Evolutionary conservation across 2,329 filamentous ascomycete species (phyloP).

Genomic region (Xylaria sp.): DNA sequence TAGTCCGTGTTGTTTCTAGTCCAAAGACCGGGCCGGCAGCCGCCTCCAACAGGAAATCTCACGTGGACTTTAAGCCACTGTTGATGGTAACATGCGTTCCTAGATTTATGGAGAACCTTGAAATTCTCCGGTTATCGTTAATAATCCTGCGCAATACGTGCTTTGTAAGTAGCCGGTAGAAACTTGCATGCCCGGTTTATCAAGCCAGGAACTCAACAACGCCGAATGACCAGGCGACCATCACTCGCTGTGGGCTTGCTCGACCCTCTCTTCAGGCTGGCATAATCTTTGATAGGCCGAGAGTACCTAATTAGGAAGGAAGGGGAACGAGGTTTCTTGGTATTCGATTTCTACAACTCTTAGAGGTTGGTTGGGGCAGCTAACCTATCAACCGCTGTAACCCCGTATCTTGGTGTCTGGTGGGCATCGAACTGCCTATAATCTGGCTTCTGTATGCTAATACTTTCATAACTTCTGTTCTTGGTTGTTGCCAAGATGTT

Average conservation of each 20-base stretch:
- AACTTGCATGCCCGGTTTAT: constrained; percentile 18
- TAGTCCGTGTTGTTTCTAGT: constrained; percentile 34
- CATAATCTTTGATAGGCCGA: constrained; percentile 31
- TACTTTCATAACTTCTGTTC: constrained; percentile 32
- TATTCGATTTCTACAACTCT: constrained; percentile 27
- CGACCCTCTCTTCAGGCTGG: constrained; percentile 19
- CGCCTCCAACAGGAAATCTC: constrained; percentile 25
- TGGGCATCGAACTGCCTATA: constrained; percentile 19
- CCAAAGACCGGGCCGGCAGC: constrained; percentile 33
- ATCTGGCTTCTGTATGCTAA: constrained; percentile 7
- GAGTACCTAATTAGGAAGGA: constrained; percentile 33
- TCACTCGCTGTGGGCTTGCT: constrained; percentile 14
- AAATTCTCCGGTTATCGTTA: constrained; percentile 18
- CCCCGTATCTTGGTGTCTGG: constrained; percentile 26
- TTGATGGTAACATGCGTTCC: constrained; percentile 19
- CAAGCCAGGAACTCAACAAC: constrained; percentile 22
- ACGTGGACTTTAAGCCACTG: constrained; percentile 7
- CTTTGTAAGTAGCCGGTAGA: constrained; percentile 19
- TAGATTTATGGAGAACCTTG: constrained; percentile 13
- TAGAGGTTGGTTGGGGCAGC: constrained; percentile 18
- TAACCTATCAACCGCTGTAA: constrained; percentile 25
- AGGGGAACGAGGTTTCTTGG: constrained; percentile 27
- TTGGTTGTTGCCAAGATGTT: constrained; percentile 29
- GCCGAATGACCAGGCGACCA: constrained; percentile 18
- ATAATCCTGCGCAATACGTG: constrained; percentile 14